These are phyloP conservation scores for Mycena rebaudengoi DNA, from an alignment of 768 basidiomycete species.

Conservation along the genomic window DNA sequence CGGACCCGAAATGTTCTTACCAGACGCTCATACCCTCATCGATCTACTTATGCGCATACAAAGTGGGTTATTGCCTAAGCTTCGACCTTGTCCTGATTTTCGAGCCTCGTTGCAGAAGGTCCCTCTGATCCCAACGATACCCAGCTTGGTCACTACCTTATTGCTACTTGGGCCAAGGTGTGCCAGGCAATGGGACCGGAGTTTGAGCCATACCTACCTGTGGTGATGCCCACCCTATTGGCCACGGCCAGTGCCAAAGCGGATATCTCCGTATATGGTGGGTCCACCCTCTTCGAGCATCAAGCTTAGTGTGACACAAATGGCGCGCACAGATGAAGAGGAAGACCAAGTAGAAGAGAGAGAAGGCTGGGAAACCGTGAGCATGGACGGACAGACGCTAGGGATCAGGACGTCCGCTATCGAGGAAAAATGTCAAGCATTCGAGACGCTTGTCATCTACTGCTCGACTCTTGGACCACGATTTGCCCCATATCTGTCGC, in stretches of 20 bases:
- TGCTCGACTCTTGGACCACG: slow-evolving; percentile 70
- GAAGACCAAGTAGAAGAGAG: slow-evolving; percentile 63
- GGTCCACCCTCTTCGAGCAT: slow-evolving; percentile 22
- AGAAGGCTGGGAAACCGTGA: slow-evolving; percentile 83
- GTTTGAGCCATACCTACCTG: slow-evolving; percentile 86
- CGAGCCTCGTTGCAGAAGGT: slow-evolving; percentile 61
- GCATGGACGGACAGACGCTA: slow-evolving; percentile 78
- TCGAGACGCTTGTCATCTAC: slow-evolving; percentile 87
- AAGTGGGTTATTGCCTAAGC: slow-evolving; percentile 52
- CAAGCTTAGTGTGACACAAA: not conserved
- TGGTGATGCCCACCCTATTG: slow-evolving; percentile 84
- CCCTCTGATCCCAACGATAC: slow-evolving; percentile 77
- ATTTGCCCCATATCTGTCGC: slow-evolving; percentile 78
- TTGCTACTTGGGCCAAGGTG: slow-evolving; percentile 89
- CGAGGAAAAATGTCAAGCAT: slow-evolving; percentile 89
- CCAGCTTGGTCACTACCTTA: slow-evolving; percentile 77
- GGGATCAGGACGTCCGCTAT: slow-evolving; percentile 83
- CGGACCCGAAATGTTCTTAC: slow-evolving; percentile 79
- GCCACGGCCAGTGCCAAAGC: slow-evolving; percentile 82
- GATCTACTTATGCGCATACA: slow-evolving; percentile 81
- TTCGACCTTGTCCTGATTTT: not conserved
- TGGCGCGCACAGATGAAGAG: slow-evolving; percentile 54
- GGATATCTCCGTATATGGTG: slow-evolving; percentile 78
- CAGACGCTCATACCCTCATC: slow-evolving; percentile 76
- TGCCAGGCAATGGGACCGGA: slow-evolving; percentile 86